phyloP scores from a whole-genome alignment of 1,284 basidiomycete genomes.

The Earliella scabrosa region DNA sequence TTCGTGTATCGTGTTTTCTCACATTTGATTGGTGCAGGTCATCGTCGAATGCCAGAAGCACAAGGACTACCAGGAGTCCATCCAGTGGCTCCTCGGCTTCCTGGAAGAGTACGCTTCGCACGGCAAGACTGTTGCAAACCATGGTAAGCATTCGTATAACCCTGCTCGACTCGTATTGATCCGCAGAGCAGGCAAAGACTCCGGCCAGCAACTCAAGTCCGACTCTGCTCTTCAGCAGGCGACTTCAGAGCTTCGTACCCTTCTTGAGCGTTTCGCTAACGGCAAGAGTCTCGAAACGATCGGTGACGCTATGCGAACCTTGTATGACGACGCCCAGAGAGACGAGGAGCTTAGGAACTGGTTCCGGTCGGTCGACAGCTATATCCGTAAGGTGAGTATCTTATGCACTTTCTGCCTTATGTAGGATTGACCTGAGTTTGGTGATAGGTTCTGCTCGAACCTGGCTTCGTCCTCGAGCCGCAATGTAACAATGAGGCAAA shows the following conservation, averaged over 20 bases:
- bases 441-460: constrained; percentile 77
- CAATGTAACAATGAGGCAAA: constrained; percentile 67
- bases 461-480: constrained; percentile 88
- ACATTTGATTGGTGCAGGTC: constrained; percentile 53
- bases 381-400: constrained; percentile 61
- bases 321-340: constrained; percentile 78
- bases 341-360: constrained; percentile 82
- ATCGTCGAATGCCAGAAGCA: constrained; percentile 94
- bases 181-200: constrained; percentile 37
- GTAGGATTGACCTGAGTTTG: constrained; percentile 1
- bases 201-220: constrained; percentile 32
- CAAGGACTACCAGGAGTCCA: constrained; percentile 85
- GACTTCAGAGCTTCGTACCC: constrained; percentile 69
- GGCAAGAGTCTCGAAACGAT: constrained; percentile 69
- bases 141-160: constrained; percentile 24
- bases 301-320: constrained; percentile 71
- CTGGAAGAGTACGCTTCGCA: constrained; percentile 80
- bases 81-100: constrained; percentile 75
- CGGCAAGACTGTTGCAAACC: constrained; percentile 52
- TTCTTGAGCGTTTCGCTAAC: constrained; percentile 94
- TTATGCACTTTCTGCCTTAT: not conserved
- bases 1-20: constrained; percentile 13
- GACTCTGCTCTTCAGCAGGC: constrained; percentile 65
- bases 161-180: no score
- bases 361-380: constrained; percentile 74